Percentiles rank a stretch among this genome's conserved stretches.
phyloP scores from a whole-genome alignment of 352 stramenopile genomes.

The Pythium rhizo-oryzae region DNA sequence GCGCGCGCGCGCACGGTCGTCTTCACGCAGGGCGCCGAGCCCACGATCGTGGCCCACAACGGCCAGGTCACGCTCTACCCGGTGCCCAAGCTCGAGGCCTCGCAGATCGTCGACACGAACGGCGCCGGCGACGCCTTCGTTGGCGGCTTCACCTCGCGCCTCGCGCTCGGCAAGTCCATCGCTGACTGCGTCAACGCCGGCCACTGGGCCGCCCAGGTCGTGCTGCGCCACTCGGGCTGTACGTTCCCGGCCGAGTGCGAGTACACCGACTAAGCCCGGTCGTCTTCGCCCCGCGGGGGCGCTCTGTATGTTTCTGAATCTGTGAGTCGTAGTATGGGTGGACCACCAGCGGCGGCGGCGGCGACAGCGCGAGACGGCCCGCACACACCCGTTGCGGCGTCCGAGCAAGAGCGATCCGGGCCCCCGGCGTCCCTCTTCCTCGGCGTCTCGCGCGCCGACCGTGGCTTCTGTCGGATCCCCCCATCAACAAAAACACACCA shows the following conservation, averaged over 20 bases:
- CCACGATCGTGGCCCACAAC: slow-evolving; percentile 96
- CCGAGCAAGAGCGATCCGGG: slow-evolving; percentile 28
- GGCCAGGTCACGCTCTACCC: slow-evolving; percentile 93
- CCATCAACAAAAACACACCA: no score
- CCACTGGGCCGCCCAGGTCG: slow-evolving; percentile 96
- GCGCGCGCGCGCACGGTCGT: slow-evolving; percentile 94
- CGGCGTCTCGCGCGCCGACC: not conserved
- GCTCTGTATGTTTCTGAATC: not conserved
- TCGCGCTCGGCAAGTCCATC: slow-evolving; percentile 86
- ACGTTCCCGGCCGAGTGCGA: slow-evolving; percentile 93
- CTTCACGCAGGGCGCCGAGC: slow-evolving; percentile 97
- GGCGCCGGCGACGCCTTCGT: slow-evolving; percentile 99
- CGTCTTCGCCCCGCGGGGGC: not conserved
- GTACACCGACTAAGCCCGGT: slow-evolving; percentile 77
- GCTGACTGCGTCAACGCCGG: slow-evolving; percentile 96
- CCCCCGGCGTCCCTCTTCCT: slow-evolving; percentile 27
- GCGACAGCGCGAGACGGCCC: not conserved
- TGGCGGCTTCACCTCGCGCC: slow-evolving; percentile 96
- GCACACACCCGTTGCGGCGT: slow-evolving; percentile 8
- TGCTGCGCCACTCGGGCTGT: slow-evolving; percentile 98
- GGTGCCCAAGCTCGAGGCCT: slow-evolving; percentile 87
- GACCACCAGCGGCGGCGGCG: not conserved
- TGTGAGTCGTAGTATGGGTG: no score
- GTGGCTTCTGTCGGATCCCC: no score
- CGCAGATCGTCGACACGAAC: slow-evolving; percentile 98